phyloP scores from a whole-genome alignment of 2,329 filamentous ascomycete species.

The Fusarium caatingaense region DNA sequence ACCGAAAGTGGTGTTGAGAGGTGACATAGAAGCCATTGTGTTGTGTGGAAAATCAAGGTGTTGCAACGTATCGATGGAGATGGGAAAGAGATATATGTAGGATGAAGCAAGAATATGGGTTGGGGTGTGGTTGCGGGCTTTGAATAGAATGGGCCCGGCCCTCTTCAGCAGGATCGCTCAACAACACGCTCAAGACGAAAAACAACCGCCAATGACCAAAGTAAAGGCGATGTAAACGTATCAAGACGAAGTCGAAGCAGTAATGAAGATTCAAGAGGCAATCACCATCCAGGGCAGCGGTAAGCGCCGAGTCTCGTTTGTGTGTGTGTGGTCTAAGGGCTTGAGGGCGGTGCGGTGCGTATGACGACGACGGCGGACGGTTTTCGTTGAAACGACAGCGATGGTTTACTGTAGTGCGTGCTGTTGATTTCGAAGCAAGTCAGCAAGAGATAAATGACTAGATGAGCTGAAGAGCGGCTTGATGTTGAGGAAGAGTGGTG shows the following conservation, averaged over 20 bases:
- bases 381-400: constrained; percentile 37
- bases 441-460: constrained; percentile 37
- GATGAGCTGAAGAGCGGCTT: constrained; percentile 5
- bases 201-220: constrained; percentile 39
- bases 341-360: constrained; percentile 48
- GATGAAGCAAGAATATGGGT: constrained; percentile 33
- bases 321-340: constrained; percentile 43
- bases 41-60: constrained; percentile 45
- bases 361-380: constrained; percentile 44
- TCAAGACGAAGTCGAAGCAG: constrained; percentile 30
- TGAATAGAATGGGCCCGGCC: constrained; percentile 46
- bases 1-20: constrained; percentile 52
- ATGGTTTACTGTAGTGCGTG: constrained; percentile 14
- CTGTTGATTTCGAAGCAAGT: constrained; percentile 28
- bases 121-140: constrained; percentile 50
- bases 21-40: constrained; percentile 62
- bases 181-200: constrained; percentile 41
- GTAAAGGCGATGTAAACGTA: constrained; percentile 30
- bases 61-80: constrained; percentile 43
- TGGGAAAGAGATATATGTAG: constrained; percentile 31
- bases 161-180: constrained; percentile 46
- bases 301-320: constrained; percentile 49
- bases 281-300: constrained; percentile 49
- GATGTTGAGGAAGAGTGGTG: constrained; percentile 24
- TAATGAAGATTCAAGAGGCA: constrained; percentile 42